Base-by-base conservation (phyloP, 208 protist species). In the Phytomonas sp. region DNA sequence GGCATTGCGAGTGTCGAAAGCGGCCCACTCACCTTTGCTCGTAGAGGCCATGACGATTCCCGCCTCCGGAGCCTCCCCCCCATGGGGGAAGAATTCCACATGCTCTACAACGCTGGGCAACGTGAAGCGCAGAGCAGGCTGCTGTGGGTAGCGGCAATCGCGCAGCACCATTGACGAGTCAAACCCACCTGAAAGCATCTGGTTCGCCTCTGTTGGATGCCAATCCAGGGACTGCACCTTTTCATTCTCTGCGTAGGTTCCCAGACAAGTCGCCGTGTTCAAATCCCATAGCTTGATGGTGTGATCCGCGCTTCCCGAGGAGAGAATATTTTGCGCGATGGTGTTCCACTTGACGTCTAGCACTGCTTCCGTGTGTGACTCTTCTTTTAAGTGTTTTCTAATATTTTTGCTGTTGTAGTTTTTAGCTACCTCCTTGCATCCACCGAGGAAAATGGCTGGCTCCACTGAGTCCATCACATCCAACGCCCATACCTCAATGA, bases 261-360 rank as follows among this genome's bases (percentile, higher is more conserved):
- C 84, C 26, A 98, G 65, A 84, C 93, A 98, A 29, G 30, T 62
- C 64, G 64, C 70, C 63, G 34, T 51, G 63, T 23, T n/a, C 11
- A 99, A 69, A 74, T 99, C 98, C 98, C 98, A 99, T 46, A 99
- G 75, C 72, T 98, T 98, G 9, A 99, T 93, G 29, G 89, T 98
- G 31, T 78, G 76, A 76, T 99, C 98, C 15, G 96, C 96, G n/a
- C 95, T 97, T 53, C 89, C 89, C 60, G 89, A 97, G 46, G 91
- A 94, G 13, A 99, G 78, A 37, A 98, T 83, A 72, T 98, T 96
- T 70, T 89, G 86, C 31, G 87, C 81, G 29, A 83, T 71, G 53
- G 82, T 85, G 76, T 98, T 98, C 97, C 98, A 99, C 43, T 80
- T 66, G 30, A 99, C 87, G 2, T 79, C 76, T 34, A 99, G 77